Base-by-base conservation (phyloP, 176 grass and related monocot genomes). In the Carex littledalei region DNA sequence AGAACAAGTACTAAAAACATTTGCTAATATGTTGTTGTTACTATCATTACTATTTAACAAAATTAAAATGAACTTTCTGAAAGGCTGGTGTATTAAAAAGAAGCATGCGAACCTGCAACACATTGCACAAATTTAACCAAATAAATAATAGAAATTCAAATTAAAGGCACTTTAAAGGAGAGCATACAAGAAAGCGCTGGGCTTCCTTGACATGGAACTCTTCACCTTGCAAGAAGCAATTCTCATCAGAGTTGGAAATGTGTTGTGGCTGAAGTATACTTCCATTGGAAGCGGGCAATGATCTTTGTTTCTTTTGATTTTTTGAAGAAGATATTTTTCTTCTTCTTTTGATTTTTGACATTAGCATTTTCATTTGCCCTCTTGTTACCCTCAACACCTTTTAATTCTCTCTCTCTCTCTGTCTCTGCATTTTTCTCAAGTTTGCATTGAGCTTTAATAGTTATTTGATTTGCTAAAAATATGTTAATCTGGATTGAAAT, bases 121-220 rank as follows among this genome's bases (percentile, higher is more conserved):
- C 24, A 32, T 32, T 10, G 20, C 18, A 22, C 52, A 76, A 14
- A 21, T 16, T 76, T 29, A 29, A 29, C 29, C 29, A 54, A 53
- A 78, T 21, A 78, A 52, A 78, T 45, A 52, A 24, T 50, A 21
- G 13, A 69, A 24, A 69, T 13, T 22, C 41, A 78, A 52, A 26
- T 13, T 18, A 52, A 78, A 78, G 18, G 12, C 11, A 53, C 8
- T 17, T 21, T 52, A 78, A 22, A 76, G 15, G 31, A 67, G 15
- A 67, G 26, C 72, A 78, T 78, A 78, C 73, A 78, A 78, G 73
- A 78, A 78, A 78, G 43, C 8, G 31, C 73, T 78, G 41, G 15
- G 52, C 52, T 78, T 78, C 45, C 14, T 55, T 78, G 45, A 53
- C 16, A 29, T 16, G 29, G 13, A 55, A 37, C 52, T 78, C 73